A percentile compares a stretch with the other conserved stretches of the same genome.
Evolutionary conservation across 345 rosid genomes (phyloP).

Genomic region (Acer campestre): DNA sequence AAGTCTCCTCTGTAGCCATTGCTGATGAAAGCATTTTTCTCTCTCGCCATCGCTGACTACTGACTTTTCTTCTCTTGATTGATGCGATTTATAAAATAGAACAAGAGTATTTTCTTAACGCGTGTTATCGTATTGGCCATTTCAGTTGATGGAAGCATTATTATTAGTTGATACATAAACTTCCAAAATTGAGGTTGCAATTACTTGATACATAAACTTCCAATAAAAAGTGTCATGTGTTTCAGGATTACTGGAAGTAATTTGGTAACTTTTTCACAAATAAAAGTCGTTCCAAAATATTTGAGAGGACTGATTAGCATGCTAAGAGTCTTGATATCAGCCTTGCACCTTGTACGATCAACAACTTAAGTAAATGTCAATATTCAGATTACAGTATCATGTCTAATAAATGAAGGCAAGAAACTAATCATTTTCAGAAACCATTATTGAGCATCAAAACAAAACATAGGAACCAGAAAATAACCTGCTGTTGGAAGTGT

Average conservation of each 20-base stretch:
- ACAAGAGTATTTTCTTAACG: too few relatives aligned
- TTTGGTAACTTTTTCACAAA: too few relatives aligned
- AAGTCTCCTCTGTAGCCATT: too few relatives aligned
- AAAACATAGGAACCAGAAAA: not conserved
- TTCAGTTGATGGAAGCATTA: not conserved
- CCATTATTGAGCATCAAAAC: too few relatives aligned
- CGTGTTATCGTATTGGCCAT: too few relatives aligned
- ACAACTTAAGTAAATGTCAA: not conserved
- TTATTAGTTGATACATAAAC: not conserved
- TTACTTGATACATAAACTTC: not conserved
- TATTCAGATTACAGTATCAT: not conserved
- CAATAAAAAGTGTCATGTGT: not conserved
- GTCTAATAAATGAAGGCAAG: too few relatives aligned
- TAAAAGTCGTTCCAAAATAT: too few relatives aligned
- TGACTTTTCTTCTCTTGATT: too few relatives aligned
- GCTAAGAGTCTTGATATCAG: conserved; percentile 1
- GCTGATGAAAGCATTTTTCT: too few relatives aligned
- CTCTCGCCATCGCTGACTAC: too few relatives aligned
- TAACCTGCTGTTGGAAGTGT: conserved; percentile 33
- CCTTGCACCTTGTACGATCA: not conserved
- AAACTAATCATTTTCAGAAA: not conserved
- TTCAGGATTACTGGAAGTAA: too few relatives aligned
- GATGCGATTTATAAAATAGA: too few relatives aligned
- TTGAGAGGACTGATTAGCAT: not conserved
- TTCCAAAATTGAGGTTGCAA: not conserved